These are phyloP conservation scores for Stellera chamaejasme DNA, from an alignment of 345 rosid genomes.

Conservation along the genomic window DNA sequence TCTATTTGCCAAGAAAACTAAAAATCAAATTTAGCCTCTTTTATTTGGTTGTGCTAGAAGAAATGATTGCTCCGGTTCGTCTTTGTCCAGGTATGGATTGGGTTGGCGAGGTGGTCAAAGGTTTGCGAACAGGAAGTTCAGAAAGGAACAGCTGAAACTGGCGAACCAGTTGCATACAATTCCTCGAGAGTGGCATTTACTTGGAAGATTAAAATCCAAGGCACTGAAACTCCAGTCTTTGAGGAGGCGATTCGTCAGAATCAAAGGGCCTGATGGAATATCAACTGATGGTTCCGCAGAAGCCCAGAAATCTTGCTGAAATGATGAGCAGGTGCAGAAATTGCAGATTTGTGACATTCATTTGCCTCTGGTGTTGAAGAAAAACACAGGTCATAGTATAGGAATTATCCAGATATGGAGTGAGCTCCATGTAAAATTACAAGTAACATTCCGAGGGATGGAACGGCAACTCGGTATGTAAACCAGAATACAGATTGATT, in stretches of 20 bases:
- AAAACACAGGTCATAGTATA: not conserved
- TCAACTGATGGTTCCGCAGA: slow-evolving; percentile 17
- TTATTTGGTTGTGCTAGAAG: no score
- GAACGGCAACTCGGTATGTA: no score
- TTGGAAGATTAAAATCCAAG: slow-evolving; percentile 48
- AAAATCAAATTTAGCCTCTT: not conserved
- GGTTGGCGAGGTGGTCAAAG: slow-evolving; percentile 98
- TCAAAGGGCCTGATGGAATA: slow-evolving; percentile 23
- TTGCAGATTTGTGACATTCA: no score
- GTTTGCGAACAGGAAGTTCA: slow-evolving; percentile 76
- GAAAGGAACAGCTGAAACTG: slow-evolving; percentile 75
- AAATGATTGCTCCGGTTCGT: not conserved
- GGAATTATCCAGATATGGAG: no score
- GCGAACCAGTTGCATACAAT: slow-evolving; percentile 73
- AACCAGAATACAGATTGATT: no score
- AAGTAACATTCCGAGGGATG: no score
- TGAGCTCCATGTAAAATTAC: no score
- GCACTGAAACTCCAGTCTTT: slow-evolving; percentile 50
- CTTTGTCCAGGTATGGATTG: slow-evolving; percentile 60
- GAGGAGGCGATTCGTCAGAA: slow-evolving; percentile 36
- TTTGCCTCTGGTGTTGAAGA: not conserved
- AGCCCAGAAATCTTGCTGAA: slow-evolving; percentile 18
- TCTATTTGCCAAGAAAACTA: not conserved
- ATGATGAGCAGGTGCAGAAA: no score
- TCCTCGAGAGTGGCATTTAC: slow-evolving; percentile 63